A percentile compares a stretch with the other conserved stretches of the same genome.
These are phyloP conservation scores for Nissolia schottii DNA, from an alignment of 306 rosid species.

Conservation along the genomic window DNA sequence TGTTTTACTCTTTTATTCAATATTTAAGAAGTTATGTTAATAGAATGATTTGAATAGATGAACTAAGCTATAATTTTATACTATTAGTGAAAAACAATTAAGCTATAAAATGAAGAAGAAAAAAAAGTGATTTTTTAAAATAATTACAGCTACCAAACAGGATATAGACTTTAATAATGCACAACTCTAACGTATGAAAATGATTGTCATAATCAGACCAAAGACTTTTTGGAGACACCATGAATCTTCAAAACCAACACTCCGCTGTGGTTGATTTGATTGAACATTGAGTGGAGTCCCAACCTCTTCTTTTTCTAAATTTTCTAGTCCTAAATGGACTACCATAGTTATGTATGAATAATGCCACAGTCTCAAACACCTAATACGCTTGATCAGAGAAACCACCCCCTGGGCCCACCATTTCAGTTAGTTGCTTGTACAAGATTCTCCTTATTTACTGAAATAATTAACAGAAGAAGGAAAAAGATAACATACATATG, in stretches of 20 bases:
- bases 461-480: background rate
- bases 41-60: too few species aligned
- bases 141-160: constrained; percentile 33
- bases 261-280: constrained; percentile 47
- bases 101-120: constrained; percentile 7
- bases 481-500: background rate
- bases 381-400: constrained; percentile 26
- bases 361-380: constrained; percentile 27
- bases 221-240: constrained; percentile 72
- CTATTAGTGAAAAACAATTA: too few species aligned
- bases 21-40: too few species aligned
- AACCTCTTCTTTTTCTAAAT: background rate
- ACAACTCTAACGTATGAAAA: constrained; percentile 34
- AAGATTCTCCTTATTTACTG: constrained; percentile 19
- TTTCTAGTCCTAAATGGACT: constrained; percentile 36
- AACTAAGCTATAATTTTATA: too few species aligned
- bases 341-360: constrained; percentile 41
- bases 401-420: constrained; percentile 33
- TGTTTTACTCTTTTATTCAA: too few species aligned
- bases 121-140: too few species aligned
- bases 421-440: constrained; percentile 20
- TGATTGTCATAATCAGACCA: constrained; percentile 55
- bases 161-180: constrained; percentile 26
- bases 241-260: constrained; percentile 69
- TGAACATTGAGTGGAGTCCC: constrained; percentile 29